phyloP scores from a whole-genome alignment of 805 yeast species.

The Lipomyces lipofer region DNA sequence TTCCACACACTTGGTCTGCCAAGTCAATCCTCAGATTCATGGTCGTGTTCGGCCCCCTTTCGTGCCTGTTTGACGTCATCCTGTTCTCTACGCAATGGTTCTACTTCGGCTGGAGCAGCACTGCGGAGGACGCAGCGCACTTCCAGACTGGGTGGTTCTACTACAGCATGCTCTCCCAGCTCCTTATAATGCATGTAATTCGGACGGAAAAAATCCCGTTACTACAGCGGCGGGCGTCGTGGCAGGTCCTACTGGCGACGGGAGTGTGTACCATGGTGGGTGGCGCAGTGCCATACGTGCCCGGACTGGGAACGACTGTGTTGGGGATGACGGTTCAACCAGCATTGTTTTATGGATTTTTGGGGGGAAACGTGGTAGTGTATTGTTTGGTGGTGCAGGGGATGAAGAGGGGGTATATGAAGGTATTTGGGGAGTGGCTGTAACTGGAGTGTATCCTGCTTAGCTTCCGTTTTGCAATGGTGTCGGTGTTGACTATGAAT shows the following conservation, averaged over 20 bases:
- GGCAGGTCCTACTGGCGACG: slow-evolving; percentile 29
- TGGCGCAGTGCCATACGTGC: slow-evolving; percentile 28
- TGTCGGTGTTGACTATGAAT: too few relatives aligned
- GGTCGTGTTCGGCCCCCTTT: slow-evolving; percentile 28
- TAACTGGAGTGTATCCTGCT: too few relatives aligned
- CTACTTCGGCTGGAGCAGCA: slow-evolving; percentile 26
- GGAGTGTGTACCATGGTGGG: slow-evolving; percentile 22
- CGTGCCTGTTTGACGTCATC: slow-evolving; percentile 28
- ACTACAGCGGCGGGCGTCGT: slow-evolving; percentile 30
- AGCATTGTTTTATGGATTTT: slow-evolving; percentile 30
- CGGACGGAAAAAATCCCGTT: slow-evolving; percentile 32
- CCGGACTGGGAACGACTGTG: slow-evolving; percentile 30
- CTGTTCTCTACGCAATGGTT: slow-evolving; percentile 27
- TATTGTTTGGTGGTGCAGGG: slow-evolving; percentile 30
- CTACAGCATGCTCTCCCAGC: slow-evolving; percentile 30
- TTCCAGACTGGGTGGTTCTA: slow-evolving; percentile 33
- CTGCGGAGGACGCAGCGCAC: slow-evolving; percentile 28
- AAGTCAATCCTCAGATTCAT: slow-evolving; percentile 30
- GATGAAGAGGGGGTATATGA: slow-evolving; percentile 27
- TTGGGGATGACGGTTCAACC: slow-evolving; percentile 30
- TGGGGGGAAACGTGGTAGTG: slow-evolving; percentile 27
- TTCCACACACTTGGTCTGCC: slow-evolving; percentile 30
- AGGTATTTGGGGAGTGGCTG: slow-evolving; percentile 29
- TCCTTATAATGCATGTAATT: slow-evolving; percentile 31
- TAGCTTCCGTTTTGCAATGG: too few relatives aligned